Conservation (phyloP, 805 yeast species). For the Kazachstania viticola region DNA sequence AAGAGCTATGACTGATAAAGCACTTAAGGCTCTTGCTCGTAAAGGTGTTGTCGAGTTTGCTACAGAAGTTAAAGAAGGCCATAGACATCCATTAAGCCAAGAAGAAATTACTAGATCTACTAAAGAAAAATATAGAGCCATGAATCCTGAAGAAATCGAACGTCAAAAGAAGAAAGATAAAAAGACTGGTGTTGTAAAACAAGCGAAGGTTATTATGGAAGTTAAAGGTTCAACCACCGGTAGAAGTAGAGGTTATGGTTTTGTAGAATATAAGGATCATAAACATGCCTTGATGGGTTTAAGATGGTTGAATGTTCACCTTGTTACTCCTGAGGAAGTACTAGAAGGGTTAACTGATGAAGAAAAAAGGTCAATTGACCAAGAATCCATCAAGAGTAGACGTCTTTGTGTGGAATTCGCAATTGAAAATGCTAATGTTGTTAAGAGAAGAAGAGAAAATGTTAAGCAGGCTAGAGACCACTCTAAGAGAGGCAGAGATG, state of each 20-base stretch:
- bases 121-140: conserved; percentile 42
- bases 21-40: conserved; percentile 84
- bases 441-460: conserved; percentile 77
- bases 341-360: conserved; percentile 59
- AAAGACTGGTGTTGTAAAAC: conserved; percentile 83
- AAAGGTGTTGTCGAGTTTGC: conserved; percentile 93
- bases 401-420: conserved; percentile 91
- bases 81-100: conserved; percentile 75
- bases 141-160: conserved; percentile 29
- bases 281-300: conserved; percentile 89
- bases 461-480: conserved; percentile 32
- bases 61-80: conserved; percentile 62
- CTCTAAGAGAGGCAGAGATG: conserved; percentile 21
- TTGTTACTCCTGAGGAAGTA: conserved; percentile 61
- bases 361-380: conserved; percentile 43
- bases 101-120: conserved; percentile 80
- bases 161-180: conserved; percentile 44
- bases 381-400: conserved; percentile 51
- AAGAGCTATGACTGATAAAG: conserved; percentile 78
- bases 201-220: conserved; percentile 87
- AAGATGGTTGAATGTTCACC: conserved; percentile 93
- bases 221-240: conserved; percentile 79
- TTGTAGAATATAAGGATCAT: conserved; percentile 86
- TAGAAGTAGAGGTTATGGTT: conserved; percentile 93
- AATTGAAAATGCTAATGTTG: conserved; percentile 86